A percentile compares a stretch with the other conserved stretches of the same genome.
These are phyloP conservation scores for Saururus chinensis DNA, from an alignment of 164 flowering plant species.

Conservation along the genomic window DNA sequence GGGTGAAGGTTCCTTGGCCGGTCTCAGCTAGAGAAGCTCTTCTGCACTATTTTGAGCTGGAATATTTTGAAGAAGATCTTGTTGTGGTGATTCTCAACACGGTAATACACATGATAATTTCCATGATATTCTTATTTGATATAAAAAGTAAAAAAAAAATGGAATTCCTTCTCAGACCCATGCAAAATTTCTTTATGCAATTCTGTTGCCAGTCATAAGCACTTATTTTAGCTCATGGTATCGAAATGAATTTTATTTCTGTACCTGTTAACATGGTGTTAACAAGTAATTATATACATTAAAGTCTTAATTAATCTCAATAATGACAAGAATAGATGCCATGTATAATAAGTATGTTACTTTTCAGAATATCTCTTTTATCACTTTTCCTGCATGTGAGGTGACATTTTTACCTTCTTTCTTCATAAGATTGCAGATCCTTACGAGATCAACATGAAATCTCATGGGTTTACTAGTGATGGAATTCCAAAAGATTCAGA, in stretches of 20 bases:
- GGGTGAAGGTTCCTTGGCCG: slow-evolving; percentile 96
- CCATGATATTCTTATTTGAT: neutral
- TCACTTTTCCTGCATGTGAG: neutral
- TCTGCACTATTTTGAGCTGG: slow-evolving; percentile 59
- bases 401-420: neutral
- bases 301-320: no score
- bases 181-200: no score
- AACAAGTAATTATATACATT: no score
- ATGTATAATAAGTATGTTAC: no score
- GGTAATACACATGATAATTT: slow-evolving; percentile 29
- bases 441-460: slow-evolving; percentile 27
- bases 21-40: slow-evolving; percentile 72
- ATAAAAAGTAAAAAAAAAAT: neutral
- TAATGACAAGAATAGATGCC: neutral
- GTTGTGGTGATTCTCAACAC: slow-evolving; percentile 60
- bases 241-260: no score
- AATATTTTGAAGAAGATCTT: slow-evolving; percentile 66
- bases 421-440: slow-evolving; percentile 39
- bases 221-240: no score
- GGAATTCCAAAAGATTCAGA: slow-evolving; percentile 59
- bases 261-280: no score
- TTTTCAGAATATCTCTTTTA: neutral
- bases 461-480: slow-evolving; percentile 61
- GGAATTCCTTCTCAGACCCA: neutral
- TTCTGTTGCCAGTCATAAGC: no score